Conservation (phyloP, 306 rosid genomes). For the Dalbergia cultrata region DNA sequence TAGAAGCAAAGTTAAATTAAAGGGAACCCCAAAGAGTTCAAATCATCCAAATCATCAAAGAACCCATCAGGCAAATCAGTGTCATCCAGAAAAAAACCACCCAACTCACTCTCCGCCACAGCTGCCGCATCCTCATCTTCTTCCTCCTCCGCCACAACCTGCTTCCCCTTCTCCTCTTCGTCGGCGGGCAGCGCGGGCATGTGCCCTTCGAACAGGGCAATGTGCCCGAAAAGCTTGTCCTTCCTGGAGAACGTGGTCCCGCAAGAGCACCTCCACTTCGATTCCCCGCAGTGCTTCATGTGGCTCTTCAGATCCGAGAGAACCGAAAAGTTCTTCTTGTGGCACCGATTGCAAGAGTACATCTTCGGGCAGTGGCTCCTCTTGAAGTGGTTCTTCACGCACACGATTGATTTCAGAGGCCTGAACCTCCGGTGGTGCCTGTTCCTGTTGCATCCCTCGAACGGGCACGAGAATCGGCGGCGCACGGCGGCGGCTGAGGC, state of each 20-base stretch:
- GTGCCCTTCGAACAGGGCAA: slow-evolving; percentile 85
- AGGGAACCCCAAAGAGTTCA: background rate
- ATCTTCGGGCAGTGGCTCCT: slow-evolving; percentile 93
- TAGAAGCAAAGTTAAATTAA: too few species aligned
- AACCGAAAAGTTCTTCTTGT: slow-evolving; percentile 80
- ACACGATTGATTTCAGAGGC: slow-evolving; percentile 75
- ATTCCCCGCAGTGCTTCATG: slow-evolving; percentile 71
- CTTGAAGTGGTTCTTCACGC: slow-evolving; percentile 90
- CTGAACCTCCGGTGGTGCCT: slow-evolving; percentile 63
- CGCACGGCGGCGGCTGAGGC: background rate
- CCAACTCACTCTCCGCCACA: background rate
- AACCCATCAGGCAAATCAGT: slow-evolving; percentile 52
- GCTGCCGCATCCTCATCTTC: slow-evolving; percentile 22
- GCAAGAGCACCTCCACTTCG: slow-evolving; percentile 82
- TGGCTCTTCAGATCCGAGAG: slow-evolving; percentile 87
- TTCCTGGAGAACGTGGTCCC: slow-evolving; percentile 87
- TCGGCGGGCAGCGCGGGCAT: slow-evolving; percentile 72
- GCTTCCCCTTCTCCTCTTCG: slow-evolving; percentile 53
- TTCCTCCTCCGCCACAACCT: slow-evolving; percentile 17
- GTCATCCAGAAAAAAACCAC: slow-evolving; percentile 35
- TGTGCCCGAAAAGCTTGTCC: slow-evolving; percentile 84
- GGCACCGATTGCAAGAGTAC: slow-evolving; percentile 77
- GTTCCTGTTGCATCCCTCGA: slow-evolving; percentile 75
- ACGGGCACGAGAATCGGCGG: slow-evolving; percentile 81
- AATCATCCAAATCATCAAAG: slow-evolving; percentile 50